Evolutionary conservation across 2,329 filamentous ascomycete species (phyloP), one percentile per base, ranked within the genome.

Genomic region (Didymosphaeria variabile): DNA sequence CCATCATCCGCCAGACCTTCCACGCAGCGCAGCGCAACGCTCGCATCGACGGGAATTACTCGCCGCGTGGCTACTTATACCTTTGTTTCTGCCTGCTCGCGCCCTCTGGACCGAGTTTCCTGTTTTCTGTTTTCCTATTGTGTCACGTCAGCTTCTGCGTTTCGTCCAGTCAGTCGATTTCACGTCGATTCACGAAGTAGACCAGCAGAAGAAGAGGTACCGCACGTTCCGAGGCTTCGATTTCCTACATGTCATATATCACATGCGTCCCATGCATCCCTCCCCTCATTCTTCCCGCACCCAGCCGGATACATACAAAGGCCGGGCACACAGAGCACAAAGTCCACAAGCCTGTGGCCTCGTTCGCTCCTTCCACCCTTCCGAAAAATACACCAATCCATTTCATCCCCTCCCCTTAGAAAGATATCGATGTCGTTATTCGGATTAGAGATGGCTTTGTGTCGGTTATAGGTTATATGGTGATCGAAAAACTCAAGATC

Each of bases 351-450:
- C 19, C 34, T 9, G 10, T 13, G 7, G 31, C 51, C 21, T 23
- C 8, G n/a, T n/a, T n/a, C 34, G 17, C 40, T 34, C 46, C 38
- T 3, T 29, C 23, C 15, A 12, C 19, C 15, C 29, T 19, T 3
- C 31, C 23, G 29, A 15, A 10, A 29, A 47, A 49, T 46, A 40
- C 61, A 38, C 54, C 42, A 60, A 60, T 19, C 61, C 50, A n/a
- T 17, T 17, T 57, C 49, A 15, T 38, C 47, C 36, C 47, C 47
- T 13, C 26, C 32, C 40, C 34, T 32, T 13, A 36, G 34, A 38
- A 47, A 23, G 29, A 56, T 31, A 49, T 60, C 34, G 29, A 55
- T 55, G 29, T 66, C 67, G 64, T 62, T 65, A 64, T 69, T n/a
- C n/a, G 59, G 49, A 40, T 40, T 40, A 40, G 38, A 40, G 15